phyloP scores from a whole-genome alignment of 1,139 yeast genomes.

The Lodderomyces parapsilosis region DNA sequence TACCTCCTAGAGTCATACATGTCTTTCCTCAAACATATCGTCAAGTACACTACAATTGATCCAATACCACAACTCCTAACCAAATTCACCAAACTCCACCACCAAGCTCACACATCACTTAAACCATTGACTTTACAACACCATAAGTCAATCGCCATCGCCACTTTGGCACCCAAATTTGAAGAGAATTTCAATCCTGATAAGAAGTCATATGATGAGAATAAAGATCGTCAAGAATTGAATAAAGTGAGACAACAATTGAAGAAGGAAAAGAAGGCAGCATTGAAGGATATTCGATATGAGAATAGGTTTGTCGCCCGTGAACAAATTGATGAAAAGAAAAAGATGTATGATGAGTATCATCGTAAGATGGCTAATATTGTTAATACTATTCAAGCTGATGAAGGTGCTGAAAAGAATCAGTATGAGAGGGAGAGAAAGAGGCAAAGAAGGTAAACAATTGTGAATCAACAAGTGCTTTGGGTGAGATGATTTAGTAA shows the following conservation, averaged over 20 bases:
- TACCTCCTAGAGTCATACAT: conserved; percentile 49
- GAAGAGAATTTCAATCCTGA: conserved; percentile 97
- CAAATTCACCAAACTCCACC: conserved; percentile 48
- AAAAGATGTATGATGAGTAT: conserved; percentile 70
- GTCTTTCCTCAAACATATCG: conserved; percentile 34
- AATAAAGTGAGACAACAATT: conserved; percentile 78
- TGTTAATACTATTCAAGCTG: conserved; percentile 81
- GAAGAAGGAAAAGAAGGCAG: conserved; percentile 88
- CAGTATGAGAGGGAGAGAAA: conserved; percentile 81
- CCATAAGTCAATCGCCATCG: conserved; percentile 84
- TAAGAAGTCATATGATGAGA: conserved; percentile 85
- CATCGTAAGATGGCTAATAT: conserved; percentile 88
- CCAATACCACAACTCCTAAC: conserved; percentile 12
- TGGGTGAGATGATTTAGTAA: background rate
- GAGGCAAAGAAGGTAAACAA: conserved; percentile 43
- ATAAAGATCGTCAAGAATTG: conserved; percentile 77
- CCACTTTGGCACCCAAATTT: conserved; percentile 84
- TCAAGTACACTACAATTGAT: conserved; percentile 30
- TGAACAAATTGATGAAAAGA: conserved; percentile 78
- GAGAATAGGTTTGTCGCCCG: conserved; percentile 86
- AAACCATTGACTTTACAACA: conserved; percentile 79
- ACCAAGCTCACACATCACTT: conserved; percentile 46
- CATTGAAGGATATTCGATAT: conserved; percentile 85
- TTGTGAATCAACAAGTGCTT: background rate
- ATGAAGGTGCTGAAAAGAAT: conserved; percentile 93